Evolutionary conservation across 2,329 filamentous ascomycete species (phyloP).

Genomic region (Aspergillus piperis): DNA sequence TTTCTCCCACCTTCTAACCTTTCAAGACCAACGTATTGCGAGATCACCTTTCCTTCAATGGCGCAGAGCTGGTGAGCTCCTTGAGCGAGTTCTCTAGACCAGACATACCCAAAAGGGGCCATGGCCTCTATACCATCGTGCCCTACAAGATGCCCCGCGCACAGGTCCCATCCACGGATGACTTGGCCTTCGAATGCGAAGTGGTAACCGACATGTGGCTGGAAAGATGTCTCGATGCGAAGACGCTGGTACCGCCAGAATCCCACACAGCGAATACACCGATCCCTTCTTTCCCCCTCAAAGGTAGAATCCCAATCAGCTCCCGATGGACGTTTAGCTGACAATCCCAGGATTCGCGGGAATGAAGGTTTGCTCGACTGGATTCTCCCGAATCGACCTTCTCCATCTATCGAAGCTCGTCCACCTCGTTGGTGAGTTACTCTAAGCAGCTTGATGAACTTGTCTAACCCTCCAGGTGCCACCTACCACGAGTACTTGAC

Average conservation of each 20-base stretch:
- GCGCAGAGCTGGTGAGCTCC: conserved; percentile 41
- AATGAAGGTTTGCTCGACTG: conserved; percentile 77
- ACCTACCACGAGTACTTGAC: conserved; percentile 78
- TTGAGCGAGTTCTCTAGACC: conserved; percentile 37
- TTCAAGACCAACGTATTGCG: conserved; percentile 39
- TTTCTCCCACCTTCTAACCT: conserved; percentile 15
- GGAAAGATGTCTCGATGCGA: conserved; percentile 81
- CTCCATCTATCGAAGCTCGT: conserved; percentile 80
- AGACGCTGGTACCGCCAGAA: conserved; percentile 67
- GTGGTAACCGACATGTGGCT: conserved; percentile 89
- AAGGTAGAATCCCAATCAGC: conserved; percentile 38
- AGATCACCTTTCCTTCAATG: conserved; percentile 44
- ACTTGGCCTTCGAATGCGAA: conserved; percentile 46
- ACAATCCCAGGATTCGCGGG: conserved; percentile 59
- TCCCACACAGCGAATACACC: conserved; percentile 75
- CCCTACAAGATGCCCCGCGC: conserved; percentile 39
- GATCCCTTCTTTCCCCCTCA: conserved; percentile 69
- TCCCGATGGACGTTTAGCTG: conserved; percentile 6
- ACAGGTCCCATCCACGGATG: conserved; percentile 41
- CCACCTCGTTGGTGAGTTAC: conserved; percentile 62
- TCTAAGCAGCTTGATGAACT: background rate
- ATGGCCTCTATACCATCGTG: conserved; percentile 42
- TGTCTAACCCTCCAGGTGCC: conserved; percentile 56
- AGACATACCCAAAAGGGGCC: conserved; percentile 36
- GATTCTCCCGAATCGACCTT: conserved; percentile 80